Percentiles rank a stretch among this genome's conserved stretches.
These are phyloP conservation scores for Yamadazyma aaseri DNA, from an alignment of 1,139 yeast species.

Conservation along the genomic window DNA sequence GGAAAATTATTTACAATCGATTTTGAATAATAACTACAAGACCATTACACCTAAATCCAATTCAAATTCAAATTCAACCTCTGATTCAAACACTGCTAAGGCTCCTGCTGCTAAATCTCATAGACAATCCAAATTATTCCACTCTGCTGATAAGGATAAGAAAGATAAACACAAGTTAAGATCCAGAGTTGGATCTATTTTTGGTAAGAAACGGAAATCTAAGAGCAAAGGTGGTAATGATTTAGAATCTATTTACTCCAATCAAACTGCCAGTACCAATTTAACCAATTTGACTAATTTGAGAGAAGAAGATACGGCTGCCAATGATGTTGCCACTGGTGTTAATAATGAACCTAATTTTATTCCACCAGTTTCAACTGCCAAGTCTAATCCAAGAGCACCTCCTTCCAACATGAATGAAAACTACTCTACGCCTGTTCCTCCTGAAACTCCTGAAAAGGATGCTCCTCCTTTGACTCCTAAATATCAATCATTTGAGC, in stretches of 20 bases:
- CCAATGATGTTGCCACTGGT: neutral
- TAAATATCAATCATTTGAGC: slow-evolving; percentile 1
- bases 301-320: slow-evolving; percentile 11
- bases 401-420: neutral
- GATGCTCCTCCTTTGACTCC: neutral
- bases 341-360: slow-evolving; percentile 2
- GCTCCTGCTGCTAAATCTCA: slow-evolving; percentile 4
- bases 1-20: slow-evolving; percentile 35
- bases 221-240: slow-evolving; percentile 33
- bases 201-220: slow-evolving; percentile 54
- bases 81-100: neutral
- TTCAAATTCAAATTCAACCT: neutral
- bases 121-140: slow-evolving; percentile 14
- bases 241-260: slow-evolving; percentile 28
- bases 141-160: slow-evolving; percentile 8
- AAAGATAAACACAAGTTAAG: slow-evolving; percentile 49
- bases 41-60: slow-evolving; percentile 2
- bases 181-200: slow-evolving; percentile 83
- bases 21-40: slow-evolving; percentile 25
- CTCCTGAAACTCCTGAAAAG: neutral
- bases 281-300: slow-evolving; percentile 17
- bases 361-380: slow-evolving; percentile 9
- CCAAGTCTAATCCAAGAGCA: too few species aligned
- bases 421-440: neutral
- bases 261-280: slow-evolving; percentile 19